A percentile compares a stretch with the other conserved stretches of the same genome.
Conservation (phyloP, 2,329 filamentous ascomycete species). For the Blastomyces parvus region DNA sequence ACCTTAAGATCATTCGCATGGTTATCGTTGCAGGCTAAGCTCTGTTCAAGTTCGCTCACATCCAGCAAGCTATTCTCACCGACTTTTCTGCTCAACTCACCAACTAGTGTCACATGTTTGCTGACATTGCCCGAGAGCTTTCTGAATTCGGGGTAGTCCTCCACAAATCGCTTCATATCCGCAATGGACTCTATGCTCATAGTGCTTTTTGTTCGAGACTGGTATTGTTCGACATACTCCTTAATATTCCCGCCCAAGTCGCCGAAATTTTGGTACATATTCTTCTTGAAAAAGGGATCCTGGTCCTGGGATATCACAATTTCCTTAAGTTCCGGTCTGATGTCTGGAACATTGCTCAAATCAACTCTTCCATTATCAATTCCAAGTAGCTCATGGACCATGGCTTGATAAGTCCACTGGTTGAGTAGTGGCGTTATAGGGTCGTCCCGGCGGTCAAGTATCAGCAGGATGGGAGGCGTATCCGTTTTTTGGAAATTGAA, state of each 20-base stretch:
- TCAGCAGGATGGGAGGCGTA: conserved; percentile 82
- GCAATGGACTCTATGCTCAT: conserved; percentile 93
- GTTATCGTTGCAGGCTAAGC: conserved; percentile 92
- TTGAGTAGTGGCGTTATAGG: conserved; percentile 88
- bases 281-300: conserved; percentile 98
- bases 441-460: conserved; percentile 86
- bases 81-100: conserved; percentile 81
- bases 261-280: conserved; percentile 97
- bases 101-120: conserved; percentile 94
- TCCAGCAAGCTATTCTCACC: conserved; percentile 82
- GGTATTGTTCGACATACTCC: conserved; percentile 97
- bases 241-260: conserved; percentile 94
- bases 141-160: conserved; percentile 96
- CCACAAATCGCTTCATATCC: conserved; percentile 98
- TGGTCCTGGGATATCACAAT: conserved; percentile 94
- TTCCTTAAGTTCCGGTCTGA: conserved; percentile 79
- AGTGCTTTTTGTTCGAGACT: conserved; percentile 92
- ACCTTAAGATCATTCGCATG: conserved; percentile 86
- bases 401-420: conserved; percentile 99
- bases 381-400: conserved; percentile 93
- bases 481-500: conserved; percentile 95
- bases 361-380: conserved; percentile 94
- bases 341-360: conserved; percentile 70
- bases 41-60: conserved; percentile 94
- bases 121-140: conserved; percentile 96